phyloP scores from a whole-genome alignment of 805 yeast species.

The Starmera quercuum region DNA sequence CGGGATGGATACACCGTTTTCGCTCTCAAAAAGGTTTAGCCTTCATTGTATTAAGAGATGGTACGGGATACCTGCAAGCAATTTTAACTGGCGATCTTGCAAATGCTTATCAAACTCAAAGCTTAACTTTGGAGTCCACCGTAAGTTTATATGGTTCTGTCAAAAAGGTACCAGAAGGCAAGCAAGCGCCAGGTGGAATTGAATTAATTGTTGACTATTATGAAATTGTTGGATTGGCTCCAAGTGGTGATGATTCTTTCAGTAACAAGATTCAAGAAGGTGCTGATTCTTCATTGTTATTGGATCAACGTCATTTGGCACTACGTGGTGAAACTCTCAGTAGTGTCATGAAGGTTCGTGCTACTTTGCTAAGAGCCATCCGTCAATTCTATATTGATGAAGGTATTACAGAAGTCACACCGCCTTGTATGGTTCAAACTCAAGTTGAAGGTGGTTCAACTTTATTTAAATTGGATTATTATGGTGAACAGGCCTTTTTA shows the following conservation, averaged over 20 bases:
- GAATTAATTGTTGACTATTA: constrained; percentile 90
- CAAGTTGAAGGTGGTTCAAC: constrained; percentile 99
- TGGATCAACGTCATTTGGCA: constrained; percentile 95
- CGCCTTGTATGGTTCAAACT: constrained; percentile 99
- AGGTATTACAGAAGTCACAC: constrained; percentile 83
- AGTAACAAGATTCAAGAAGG: constrained; percentile 90
- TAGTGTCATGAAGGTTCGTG: constrained; percentile 92
- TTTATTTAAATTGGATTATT: constrained; percentile 84
- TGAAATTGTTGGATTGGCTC: constrained; percentile 86
- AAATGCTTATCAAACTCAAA: constrained; percentile 75
- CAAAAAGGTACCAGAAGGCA: constrained; percentile 86
- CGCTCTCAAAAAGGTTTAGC: constrained; percentile 89
- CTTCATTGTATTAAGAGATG: constrained; percentile 90
- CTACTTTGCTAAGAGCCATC: constrained; percentile 61
- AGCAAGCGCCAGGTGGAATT: constrained; percentile 95
- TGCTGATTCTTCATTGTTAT: constrained; percentile 85
- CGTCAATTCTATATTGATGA: constrained; percentile 75
- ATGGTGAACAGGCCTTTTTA: constrained; percentile 93
- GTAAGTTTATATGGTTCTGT: constrained; percentile 74
- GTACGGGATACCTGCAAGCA: constrained; percentile 84
- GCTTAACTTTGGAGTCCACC: constrained; percentile 84
- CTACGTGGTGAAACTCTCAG: constrained; percentile 92
- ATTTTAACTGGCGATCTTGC: constrained; percentile 90
- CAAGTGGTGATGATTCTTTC: constrained; percentile 92
- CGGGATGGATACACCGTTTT: constrained; percentile 96